These are phyloP conservation scores for Didymella glomerata DNA, from an alignment of 2,329 filamentous ascomycete genomes.

Conservation along the genomic window DNA sequence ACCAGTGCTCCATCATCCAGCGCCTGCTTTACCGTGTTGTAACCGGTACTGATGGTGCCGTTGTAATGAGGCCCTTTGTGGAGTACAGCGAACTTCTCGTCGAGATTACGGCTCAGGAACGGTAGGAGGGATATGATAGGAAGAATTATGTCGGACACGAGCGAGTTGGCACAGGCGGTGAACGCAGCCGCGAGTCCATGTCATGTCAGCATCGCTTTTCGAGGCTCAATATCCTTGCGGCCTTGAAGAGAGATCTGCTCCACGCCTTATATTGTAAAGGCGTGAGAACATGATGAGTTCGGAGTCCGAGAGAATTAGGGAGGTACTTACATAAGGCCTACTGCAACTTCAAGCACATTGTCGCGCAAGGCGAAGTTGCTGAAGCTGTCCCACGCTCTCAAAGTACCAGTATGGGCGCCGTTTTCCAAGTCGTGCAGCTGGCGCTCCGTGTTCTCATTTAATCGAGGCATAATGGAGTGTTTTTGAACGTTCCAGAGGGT, in stretches of 20 bases:
- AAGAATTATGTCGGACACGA: conserved; percentile 74
- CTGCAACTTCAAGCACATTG: conserved; percentile 78
- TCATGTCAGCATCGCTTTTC: background rate
- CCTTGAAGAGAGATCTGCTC: no score
- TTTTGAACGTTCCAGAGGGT: background rate
- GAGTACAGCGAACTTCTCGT: conserved; percentile 76
- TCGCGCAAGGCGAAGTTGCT: conserved; percentile 77
- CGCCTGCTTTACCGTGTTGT: conserved; percentile 75
- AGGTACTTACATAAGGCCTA: conserved; percentile 70
- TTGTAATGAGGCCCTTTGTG: conserved; percentile 62
- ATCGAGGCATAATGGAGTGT: conserved; percentile 36
- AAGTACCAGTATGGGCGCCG: conserved; percentile 54
- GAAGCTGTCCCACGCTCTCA: conserved; percentile 69
- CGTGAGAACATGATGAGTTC: no score
- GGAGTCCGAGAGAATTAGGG: background rate
- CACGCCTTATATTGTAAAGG: no score
- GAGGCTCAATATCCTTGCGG: background rate
- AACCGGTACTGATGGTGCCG: conserved; percentile 58
- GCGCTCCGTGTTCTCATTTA: conserved; percentile 47
- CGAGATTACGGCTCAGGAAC: conserved; percentile 74
- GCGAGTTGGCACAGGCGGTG: conserved; percentile 74
- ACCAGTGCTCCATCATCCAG: conserved; percentile 75
- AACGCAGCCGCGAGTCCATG: conserved; percentile 73
- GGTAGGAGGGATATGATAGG: conserved; percentile 74
- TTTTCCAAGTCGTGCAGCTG: conserved; percentile 60